Evolutionary conservation across 108 stramenopile genomes (phyloP), one percentile per base, ranked within the genome.

Genomic region (Skeletonema marinoi): DNA sequence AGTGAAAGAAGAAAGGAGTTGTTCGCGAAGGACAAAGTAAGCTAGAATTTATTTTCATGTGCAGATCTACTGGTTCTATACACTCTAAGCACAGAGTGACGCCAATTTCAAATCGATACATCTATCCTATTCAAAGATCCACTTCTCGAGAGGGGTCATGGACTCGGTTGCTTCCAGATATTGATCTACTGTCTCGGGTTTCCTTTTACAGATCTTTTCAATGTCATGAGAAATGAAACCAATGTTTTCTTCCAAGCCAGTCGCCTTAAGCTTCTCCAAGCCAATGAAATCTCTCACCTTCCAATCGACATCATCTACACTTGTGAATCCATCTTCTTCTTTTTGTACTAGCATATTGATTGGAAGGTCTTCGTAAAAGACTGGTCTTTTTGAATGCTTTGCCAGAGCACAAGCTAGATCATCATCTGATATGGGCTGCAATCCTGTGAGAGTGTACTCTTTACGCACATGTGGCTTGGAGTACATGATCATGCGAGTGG

Each of bases 381-480:
- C 73, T 13, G 64, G 63, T 29, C 70, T 77, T 29, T 62, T 44
- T 3, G 78, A 81, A 61, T 58, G 38, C 33, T 85, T 66, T 44
- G 73, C 41, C 3, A 87, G 74, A 12, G 82, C 50, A n/a, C 58
- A 60, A 10, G 78, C 81, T 12, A 85, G 76, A n/a, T 77, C 69
- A 51, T 36, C 13, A 65, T 87, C 87, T 2, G 66, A 82, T 33
- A 82, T 82, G 36, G 84, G 80, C n/a, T 61, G 33, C 19, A 60
- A 54, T 19, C 84, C 85, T 4, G 83, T 84, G n/a, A 88, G 41
- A 33, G 77, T 88, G 77, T 88, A 88, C 32, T 70, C 73, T 66
- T 88, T 86, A 65, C 85, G 72, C 65, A 71, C 77, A 38, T 88
- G 88, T 41, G 77, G 41, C 73, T 81, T 84, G 32, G 21, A 71